Evolutionary conservation across 2,329 filamentous ascomycete genomes (phyloP).

Genomic region (Talaromyces sp.): DNA sequence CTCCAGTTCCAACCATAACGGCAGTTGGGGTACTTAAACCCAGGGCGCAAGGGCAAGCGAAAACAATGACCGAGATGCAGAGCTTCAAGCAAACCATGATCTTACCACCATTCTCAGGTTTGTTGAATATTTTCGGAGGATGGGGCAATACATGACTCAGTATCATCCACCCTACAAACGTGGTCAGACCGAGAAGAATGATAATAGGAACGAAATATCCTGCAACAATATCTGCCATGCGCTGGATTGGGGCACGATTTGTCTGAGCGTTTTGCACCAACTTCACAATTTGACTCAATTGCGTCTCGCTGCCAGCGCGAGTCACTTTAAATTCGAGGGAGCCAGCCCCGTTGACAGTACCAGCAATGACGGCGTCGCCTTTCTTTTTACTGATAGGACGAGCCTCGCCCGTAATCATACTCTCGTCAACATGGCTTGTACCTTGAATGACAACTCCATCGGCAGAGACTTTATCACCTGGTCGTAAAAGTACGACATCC

Average conservation of each 20-base stretch:
- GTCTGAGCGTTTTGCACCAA: slow-evolving; percentile 98
- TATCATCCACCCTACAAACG: slow-evolving; percentile 91
- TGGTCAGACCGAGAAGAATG: slow-evolving; percentile 75
- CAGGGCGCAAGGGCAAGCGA: slow-evolving; percentile 95
- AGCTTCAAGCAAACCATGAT: slow-evolving; percentile 96
- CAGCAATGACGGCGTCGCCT: slow-evolving; percentile 77
- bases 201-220: slow-evolving; percentile 94
- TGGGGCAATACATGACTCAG: slow-evolving; percentile 79
- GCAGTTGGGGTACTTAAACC: slow-evolving; percentile 93
- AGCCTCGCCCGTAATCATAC: slow-evolving; percentile 97
- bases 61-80: slow-evolving; percentile 97
- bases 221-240: slow-evolving; percentile 83
- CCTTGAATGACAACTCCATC: slow-evolving; percentile 84
- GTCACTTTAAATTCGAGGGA: slow-evolving; percentile 90
- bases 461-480: slow-evolving; percentile 94
- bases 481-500: slow-evolving; percentile 87
- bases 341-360: slow-evolving; percentile 92
- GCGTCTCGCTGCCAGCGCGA: slow-evolving; percentile 87
- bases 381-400: slow-evolving; percentile 90
- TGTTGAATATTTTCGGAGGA: slow-evolving; percentile 84
- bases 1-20: slow-evolving; percentile 98
- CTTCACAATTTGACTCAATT: slow-evolving; percentile 96
- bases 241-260: slow-evolving; percentile 87
- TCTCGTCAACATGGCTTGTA: slow-evolving; percentile 92
- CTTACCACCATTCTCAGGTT: slow-evolving; percentile 78